Percentiles rank a stretch among this genome's conserved stretches.
Evolutionary conservation across 148 eudicot genomes (phyloP).

Genomic region (Talinum fruticosum): DNA sequence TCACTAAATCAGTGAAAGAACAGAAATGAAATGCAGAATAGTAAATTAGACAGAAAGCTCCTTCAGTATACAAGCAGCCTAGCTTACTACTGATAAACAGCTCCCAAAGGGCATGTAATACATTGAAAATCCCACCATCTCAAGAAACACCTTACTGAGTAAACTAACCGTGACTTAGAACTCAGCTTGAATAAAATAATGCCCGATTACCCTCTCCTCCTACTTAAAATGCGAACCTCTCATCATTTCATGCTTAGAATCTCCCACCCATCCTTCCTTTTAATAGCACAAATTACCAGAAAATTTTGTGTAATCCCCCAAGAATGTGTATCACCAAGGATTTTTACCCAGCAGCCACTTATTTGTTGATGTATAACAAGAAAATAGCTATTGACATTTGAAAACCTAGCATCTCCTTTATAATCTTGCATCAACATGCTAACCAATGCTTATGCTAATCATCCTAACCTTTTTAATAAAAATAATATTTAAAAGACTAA

Average conservation of each 20-base stretch:
- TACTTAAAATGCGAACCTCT: neutral
- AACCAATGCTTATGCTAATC: neutral
- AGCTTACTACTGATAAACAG: neutral
- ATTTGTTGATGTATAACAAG: neutral
- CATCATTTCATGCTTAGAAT: neutral
- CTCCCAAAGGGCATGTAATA: neutral
- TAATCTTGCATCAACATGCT: neutral
- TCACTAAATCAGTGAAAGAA: neutral
- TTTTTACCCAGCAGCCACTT: neutral
- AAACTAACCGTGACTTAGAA: neutral
- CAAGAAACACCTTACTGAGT: neutral
- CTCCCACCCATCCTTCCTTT: neutral
- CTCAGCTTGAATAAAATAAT: neutral
- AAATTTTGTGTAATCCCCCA: neutral
- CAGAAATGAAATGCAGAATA: neutral
- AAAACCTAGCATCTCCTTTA: neutral
- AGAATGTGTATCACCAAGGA: neutral
- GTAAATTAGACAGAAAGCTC: neutral
- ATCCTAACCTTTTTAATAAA: neutral
- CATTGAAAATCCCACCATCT: neutral
- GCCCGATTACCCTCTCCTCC: neutral
- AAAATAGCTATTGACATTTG: neutral
- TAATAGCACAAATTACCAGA: neutral
- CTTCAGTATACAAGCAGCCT: neutral
- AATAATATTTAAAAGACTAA: neutral